Conservation (phyloP, 441 rosid species). For the Cnidoscolus chayamansa region DNA sequence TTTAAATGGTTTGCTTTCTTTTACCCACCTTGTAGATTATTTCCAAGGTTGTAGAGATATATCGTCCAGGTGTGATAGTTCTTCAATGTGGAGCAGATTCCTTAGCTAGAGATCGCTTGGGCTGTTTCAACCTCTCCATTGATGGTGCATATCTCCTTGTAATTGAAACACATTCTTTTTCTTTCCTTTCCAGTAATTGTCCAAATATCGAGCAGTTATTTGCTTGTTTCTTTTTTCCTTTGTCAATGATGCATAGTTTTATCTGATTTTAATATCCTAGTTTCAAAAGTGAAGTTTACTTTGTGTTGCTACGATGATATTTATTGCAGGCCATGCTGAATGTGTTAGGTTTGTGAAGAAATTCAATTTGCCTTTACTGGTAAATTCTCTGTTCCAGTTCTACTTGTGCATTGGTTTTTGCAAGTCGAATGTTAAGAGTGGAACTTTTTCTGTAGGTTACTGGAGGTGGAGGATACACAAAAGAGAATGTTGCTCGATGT, state of each 20-base stretch:
- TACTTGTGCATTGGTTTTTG: slow-evolving; percentile 2
- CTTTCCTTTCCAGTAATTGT: slow-evolving; percentile 9
- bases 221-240: slow-evolving; percentile 14
- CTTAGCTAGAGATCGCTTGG: slow-evolving; percentile 94
- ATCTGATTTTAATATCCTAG: slow-evolving; percentile 14
- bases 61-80: slow-evolving; percentile 89
- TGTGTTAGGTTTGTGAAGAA: slow-evolving; percentile 96
- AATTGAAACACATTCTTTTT: slow-evolving; percentile 33
- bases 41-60: slow-evolving; percentile 85
- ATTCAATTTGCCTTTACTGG: slow-evolving; percentile 87
- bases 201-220: slow-evolving; percentile 6
- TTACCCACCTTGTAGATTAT: slow-evolving; percentile 52
- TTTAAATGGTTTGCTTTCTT: slow-evolving; percentile 18
- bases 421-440: slow-evolving; percentile 5
- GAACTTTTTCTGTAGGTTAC: slow-evolving; percentile 60
- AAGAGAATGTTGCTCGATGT: slow-evolving; percentile 98
- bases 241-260: slow-evolving; percentile 15
- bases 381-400: slow-evolving; percentile 32
- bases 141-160: slow-evolving; percentile 76
- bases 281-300: slow-evolving; percentile 1
- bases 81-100: slow-evolving; percentile 99
- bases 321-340: slow-evolving; percentile 83
- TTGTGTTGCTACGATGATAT: slow-evolving; percentile 14
- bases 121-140: slow-evolving; percentile 96
- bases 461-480: slow-evolving; percentile 98